Evolutionary conservation across 768 basidiomycete genomes (phyloP).

Genomic region (Termitomyces sp.): DNA sequence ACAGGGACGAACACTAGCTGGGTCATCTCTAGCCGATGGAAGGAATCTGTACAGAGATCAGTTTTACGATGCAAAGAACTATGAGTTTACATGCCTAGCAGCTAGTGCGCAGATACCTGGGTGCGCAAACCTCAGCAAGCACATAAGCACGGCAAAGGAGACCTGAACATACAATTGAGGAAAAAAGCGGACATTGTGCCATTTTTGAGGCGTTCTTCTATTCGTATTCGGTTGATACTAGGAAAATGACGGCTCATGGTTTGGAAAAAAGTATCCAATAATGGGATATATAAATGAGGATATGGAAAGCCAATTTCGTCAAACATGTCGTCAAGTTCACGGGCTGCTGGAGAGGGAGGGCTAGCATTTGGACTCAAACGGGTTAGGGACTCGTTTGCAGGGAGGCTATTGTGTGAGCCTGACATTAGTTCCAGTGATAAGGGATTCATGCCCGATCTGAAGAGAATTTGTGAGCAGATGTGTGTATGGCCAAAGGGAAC

Average conservation of each 20-base stretch:
- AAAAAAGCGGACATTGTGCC: conserved; percentile 18
- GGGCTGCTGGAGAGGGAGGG: conserved; percentile 7
- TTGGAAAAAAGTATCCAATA: conserved; percentile 15
- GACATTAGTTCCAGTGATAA: conserved; percentile 5
- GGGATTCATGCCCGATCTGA: conserved; percentile 8
- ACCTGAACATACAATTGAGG: conserved; percentile 14
- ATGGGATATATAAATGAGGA: conserved; percentile 13
- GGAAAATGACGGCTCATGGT: conserved; percentile 16
- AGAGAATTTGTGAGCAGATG: background rate
- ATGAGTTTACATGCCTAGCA: conserved; percentile 8
- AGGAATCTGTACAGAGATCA: conserved; percentile 9
- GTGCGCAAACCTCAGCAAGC: background rate
- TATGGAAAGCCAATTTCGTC: conserved; percentile 14
- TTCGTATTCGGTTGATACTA: conserved; percentile 14
- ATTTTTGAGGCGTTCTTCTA: conserved; percentile 14
- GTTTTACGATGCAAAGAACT: background rate
- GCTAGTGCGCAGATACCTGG: conserved; percentile 14
- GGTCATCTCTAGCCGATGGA: conserved; percentile 15
- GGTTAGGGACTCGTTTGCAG: background rate
- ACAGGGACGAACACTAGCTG: conserved; percentile 7
- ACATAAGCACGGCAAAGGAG: background rate
- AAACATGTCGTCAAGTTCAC: conserved; percentile 12
- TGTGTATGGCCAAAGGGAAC: background rate
- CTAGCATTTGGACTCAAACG: conserved; percentile 1
- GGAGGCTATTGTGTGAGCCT: background rate